Base-by-base conservation (phyloP, 1,139 yeast genomes). In the Suhomyces bribrorum region DNA sequence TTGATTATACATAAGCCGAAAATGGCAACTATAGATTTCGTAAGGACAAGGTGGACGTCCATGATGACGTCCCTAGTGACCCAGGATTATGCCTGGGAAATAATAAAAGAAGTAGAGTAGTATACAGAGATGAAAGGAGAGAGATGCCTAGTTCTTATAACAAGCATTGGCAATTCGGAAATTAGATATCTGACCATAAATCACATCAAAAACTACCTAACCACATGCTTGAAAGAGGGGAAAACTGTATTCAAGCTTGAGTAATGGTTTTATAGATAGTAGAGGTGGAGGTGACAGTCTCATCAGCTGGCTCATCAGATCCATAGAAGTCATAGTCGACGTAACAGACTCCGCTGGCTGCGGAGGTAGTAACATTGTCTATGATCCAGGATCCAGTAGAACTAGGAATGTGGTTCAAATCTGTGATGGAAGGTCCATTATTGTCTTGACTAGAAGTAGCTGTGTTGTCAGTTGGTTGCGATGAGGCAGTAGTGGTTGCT, bases 321-420 rank as follows among this genome's bases (percentile, higher is more conserved):
- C 50, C 62, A 51, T 71, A 69, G 54, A 69, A 72, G 49, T 70
- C 75, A 50, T 68, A 71, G 49, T 71, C 63, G 17, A 72, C 70
- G 32, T 61, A 49, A 48, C 77, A 72, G 15, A 68, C 66, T 36
- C 64, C 64, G 38, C 53, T 57, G 5, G 69, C 56, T 7, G 60
- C 53, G 26, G 62, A 52, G 15, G 77, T 71, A 26, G 60, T 49
- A 13, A 67, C 55, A 40, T 59, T 60, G 24, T 64, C 72, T 36
- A 71, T 66, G 25, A 69, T 53, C 70, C 73, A 69, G 7, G 65
- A 59, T 26, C 49, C 65, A 31, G 73, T 62, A 7, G 72, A 57
- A 16, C 66, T 52, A 24, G 74, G 71, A 36, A 62, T 53, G 40
- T 53, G 45, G 37, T 54, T 47, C 38, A 47, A 46, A 43, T 59